A percentile compares a stretch with the other conserved stretches of the same genome.
phyloP scores from a whole-genome alignment of 2,329 filamentous ascomycete species.

The Helminthosporium solani region DNA sequence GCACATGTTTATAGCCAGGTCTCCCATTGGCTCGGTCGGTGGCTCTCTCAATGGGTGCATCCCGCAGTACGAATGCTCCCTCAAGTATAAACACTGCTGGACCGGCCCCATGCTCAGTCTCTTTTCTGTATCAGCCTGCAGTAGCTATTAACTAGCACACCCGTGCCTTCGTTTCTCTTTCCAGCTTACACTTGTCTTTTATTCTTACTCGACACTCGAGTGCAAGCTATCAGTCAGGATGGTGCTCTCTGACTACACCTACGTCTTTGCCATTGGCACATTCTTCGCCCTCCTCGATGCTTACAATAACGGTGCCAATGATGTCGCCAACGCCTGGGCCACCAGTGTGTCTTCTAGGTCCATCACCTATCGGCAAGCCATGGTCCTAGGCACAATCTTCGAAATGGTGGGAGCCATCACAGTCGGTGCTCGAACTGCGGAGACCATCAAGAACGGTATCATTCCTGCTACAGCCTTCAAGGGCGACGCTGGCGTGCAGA shows the following conservation, averaged over 20 bases:
- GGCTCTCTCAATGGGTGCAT: not conserved
- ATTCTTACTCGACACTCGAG: not conserved
- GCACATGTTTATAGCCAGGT: constrained; percentile 3
- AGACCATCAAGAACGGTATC: constrained; percentile 75
- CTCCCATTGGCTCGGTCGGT: constrained; percentile 2
- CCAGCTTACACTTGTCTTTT: not conserved
- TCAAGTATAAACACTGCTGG: constrained; percentile 6
- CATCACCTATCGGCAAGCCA: constrained; percentile 66
- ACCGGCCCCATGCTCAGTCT: constrained; percentile 1
- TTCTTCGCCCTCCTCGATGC: constrained; percentile 75
- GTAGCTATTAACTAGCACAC: constrained; percentile 1
- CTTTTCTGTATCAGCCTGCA: constrained; percentile 4
- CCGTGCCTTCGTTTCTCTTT: not conserved
- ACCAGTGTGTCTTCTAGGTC: constrained; percentile 80
- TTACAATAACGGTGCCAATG: constrained; percentile 78
- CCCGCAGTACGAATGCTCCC: not conserved
- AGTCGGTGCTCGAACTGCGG: constrained; percentile 57
- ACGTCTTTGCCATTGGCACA: constrained; percentile 74
- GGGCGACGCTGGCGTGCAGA: constrained; percentile 50
- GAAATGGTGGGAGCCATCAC: constrained; percentile 51
- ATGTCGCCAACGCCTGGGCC: constrained; percentile 83
- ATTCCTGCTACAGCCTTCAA: constrained; percentile 50
- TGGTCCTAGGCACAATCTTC: constrained; percentile 49
- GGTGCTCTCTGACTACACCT: constrained; percentile 54
- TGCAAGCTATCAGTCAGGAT: constrained; percentile 6